Evolutionary conservation across 2,329 filamentous ascomycete genomes (phyloP).

Genomic region (Pleurostoma richardsiae): DNA sequence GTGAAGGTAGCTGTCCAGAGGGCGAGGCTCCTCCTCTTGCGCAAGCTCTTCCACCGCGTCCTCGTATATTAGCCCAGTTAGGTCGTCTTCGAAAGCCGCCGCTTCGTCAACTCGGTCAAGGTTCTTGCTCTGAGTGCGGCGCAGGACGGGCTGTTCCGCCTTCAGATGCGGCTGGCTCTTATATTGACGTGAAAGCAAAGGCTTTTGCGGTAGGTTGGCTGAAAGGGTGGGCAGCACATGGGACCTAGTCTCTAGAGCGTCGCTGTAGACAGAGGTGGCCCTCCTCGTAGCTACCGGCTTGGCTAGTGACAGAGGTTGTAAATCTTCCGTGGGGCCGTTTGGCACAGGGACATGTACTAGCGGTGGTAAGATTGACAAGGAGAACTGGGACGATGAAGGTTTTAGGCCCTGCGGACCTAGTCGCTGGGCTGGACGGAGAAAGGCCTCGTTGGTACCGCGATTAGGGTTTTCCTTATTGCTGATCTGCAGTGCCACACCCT

Average conservation of each 20-base stretch:
- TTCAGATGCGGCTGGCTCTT: slow-evolving; percentile 51
- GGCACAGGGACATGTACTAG: not conserved
- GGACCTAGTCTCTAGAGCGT: slow-evolving; percentile 10
- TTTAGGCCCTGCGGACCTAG: slow-evolving; percentile 7
- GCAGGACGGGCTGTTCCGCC: slow-evolving; percentile 29
- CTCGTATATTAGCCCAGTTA: slow-evolving; percentile 35
- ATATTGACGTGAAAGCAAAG: slow-evolving; percentile 33
- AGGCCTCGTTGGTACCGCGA: slow-evolving; percentile 24
- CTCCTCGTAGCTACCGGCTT: slow-evolving; percentile 18
- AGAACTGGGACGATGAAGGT: slow-evolving; percentile 5
- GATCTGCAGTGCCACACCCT: slow-evolving; percentile 14
- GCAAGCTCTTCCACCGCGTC: slow-evolving; percentile 39
- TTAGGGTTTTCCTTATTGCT: slow-evolving; percentile 40
- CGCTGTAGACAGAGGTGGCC: slow-evolving; percentile 16
- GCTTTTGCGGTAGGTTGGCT: slow-evolving; percentile 15
- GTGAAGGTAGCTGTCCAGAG: not conserved
- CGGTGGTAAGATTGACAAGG: no score
- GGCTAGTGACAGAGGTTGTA: slow-evolving; percentile 9
- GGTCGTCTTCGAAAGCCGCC: slow-evolving; percentile 24
- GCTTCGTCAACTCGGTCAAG: slow-evolving; percentile 14
- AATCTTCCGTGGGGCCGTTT: slow-evolving; percentile 3
- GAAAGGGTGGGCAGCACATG: no score
- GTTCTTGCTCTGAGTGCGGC: slow-evolving; percentile 39
- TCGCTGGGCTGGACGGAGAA: slow-evolving; percentile 31
- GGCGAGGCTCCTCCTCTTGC: slow-evolving; percentile 9